phyloP scores from a whole-genome alignment of 768 basidiomycete genomes.

The Leccinellum albellum region DNA sequence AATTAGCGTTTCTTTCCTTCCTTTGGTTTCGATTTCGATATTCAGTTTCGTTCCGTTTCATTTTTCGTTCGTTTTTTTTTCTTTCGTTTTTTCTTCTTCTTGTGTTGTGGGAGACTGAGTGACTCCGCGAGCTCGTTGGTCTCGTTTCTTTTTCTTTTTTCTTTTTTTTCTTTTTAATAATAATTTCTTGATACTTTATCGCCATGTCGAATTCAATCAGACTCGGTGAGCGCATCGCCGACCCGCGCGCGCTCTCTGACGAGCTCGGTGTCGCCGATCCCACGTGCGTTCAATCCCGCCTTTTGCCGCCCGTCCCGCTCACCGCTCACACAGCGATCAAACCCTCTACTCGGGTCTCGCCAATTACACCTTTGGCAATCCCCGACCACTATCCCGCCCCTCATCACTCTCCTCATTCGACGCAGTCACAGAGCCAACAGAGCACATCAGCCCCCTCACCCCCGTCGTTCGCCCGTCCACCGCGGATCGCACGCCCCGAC shows the following conservation, averaged over 20 bases:
- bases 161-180: not conserved
- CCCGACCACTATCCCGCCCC: conserved; percentile 14
- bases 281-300: conserved; percentile 4
- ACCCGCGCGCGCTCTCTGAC: conserved; percentile 28
- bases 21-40: not conserved
- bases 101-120: conserved; percentile 1
- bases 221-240: conserved; percentile 27
- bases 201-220: conserved; percentile 7
- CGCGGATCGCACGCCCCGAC: conserved; percentile 43
- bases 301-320: not conserved
- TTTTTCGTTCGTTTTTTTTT: not conserved
- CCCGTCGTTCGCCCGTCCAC: conserved; percentile 22
- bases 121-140: not conserved
- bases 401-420: conserved; percentile 14
- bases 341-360: conserved; percentile 38
- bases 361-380: conserved; percentile 41
- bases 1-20: not conserved
- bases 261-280: conserved; percentile 17
- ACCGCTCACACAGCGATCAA: not conserved
- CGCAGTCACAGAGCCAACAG: conserved; percentile 17
- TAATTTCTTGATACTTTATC: conserved; percentile 17
- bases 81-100: not conserved
- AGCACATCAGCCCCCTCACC: conserved; percentile 38
- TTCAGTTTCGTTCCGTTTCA: not conserved
- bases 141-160: not conserved